Base-by-base conservation (phyloP, 257 asterid genomes). In the Henckelia pumila region DNA sequence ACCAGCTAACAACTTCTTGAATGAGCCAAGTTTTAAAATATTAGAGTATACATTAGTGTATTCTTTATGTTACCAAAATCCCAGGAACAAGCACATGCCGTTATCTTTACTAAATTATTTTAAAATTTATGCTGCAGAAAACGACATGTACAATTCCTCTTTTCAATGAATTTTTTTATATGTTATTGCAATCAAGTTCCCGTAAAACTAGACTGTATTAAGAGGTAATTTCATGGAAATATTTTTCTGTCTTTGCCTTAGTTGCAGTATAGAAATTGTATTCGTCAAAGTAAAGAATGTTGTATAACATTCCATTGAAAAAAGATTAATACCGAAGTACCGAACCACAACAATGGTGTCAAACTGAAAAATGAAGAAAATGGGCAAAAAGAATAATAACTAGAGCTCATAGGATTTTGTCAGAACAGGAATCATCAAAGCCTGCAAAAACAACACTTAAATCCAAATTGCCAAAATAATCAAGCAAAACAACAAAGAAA, bases 51-150 rank as follows among this genome's bases (percentile, higher is more conserved):
- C 8, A 70, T 28, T 25, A 22, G 4, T 35, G 47, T 40, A 2
- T 13, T 10, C 47, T 35, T 20, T 22, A 69, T 56, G 75, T 35
- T 52, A 57, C 44, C 71, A 67, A 66, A 75, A 52, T 56, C 29
- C 66, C 72, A 75, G 78, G 73, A 73, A 75, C 61, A 67, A 56
- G 78, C 83, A 77, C 84, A 81, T 79, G 85, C 71, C 58, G 49
- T 24, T 64, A 8, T 75, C 58, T 59, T 40, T 3, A 40, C 53
- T 57, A 62, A 60, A 61, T 50, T 50, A 76, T 52, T 57, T 7
- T 29, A 1, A 40, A 59, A 60, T 64, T 70, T 67, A 59, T 52
- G 44, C 33, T 23, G 56, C 17, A 25, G 69, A 57, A 58, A 68
- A 25, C 61, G 22, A 30, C 14, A 35, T 26, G 25, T 25, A 7